Evolutionary conservation across 805 yeast species (phyloP), one percentile per base, ranked within the genome.

Genomic region (Saccharomycopsis babjevae): DNA sequence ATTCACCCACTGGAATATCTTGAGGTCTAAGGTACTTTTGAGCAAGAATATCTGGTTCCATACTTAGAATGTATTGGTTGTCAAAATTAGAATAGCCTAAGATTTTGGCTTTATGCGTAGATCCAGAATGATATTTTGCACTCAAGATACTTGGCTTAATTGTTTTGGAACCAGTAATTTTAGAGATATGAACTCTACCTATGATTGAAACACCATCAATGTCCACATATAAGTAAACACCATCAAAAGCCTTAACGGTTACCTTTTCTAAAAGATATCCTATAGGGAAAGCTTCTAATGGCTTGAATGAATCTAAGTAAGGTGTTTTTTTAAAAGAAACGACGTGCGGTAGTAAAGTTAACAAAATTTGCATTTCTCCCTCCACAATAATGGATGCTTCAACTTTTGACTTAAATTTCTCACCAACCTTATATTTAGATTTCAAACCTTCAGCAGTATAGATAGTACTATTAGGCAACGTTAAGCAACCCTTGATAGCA

Each of bases 141-240:
- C 71, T 59, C 15, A 61, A 5, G 34, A 32, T n/a, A 34, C 34
- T n/a, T 46, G 52, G 52, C 8, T 46, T 46, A 13, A 46, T 28
- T 3, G 66, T 60, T 77, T 11, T 77, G 8, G 52, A 28, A 18
- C 68, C 76, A 62, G 84, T 82, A 52, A 88, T 71, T 66, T 85
- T 85, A 0, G 97, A 87, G 56, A 83, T 76, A 69, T 93, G 97
- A 1, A 85, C 88, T 73, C 85, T 89, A 43, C 96, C 98, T 13
- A 76, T 68, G 54, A 76, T 69, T 5, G 79, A 77, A 30, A 79
- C 62, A 11, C 40, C 77, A 28, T 87, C 88, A 46, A 88, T 70
- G 28, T 81, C 78, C 16, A 83, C 82, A 64, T 78, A 83, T 38
- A 86, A 69, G 67, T 80, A 86, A 58, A 78, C 75, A 1, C 79